A percentile compares a stretch with the other conserved stretches of the same genome.
phyloP scores from a whole-genome alignment of 345 rosid genomes.

The Heritiera littoralis region DNA sequence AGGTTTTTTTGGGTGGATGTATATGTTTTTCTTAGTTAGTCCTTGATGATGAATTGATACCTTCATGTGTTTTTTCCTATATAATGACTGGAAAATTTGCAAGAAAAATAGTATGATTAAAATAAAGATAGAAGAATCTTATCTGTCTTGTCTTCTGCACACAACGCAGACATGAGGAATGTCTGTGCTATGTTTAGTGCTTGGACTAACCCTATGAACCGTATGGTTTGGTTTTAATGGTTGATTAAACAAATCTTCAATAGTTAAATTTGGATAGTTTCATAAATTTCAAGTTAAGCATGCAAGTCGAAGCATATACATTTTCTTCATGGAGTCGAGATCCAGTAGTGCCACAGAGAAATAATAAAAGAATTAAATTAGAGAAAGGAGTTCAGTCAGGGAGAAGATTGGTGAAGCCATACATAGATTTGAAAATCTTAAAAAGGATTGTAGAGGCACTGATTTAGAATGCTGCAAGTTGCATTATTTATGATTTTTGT shows the following conservation, averaged over 20 bases:
- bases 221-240: background rate
- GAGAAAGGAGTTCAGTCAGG: background rate
- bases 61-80: background rate
- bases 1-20: background rate
- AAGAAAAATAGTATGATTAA: background rate
- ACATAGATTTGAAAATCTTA: constrained; percentile 6
- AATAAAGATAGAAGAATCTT: background rate
- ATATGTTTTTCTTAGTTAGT: background rate
- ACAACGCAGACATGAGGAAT: background rate
- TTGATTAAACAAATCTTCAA: background rate
- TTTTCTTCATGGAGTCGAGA: constrained; percentile 5
- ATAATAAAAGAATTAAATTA: background rate
- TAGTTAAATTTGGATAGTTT: background rate
- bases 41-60: background rate
- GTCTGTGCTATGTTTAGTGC: background rate
- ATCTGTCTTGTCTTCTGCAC: background rate
- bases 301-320: background rate
- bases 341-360: background rate
- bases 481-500: background rate
- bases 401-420: background rate
- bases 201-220: background rate
- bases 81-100: background rate
- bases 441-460: constrained; percentile 7
- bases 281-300: background rate
- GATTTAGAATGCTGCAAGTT: background rate